Percentiles rank a stretch among this genome's conserved stretches.
Conservation (phyloP, 2,329 filamentous ascomycete species). For the Penicillium sp. region DNA sequence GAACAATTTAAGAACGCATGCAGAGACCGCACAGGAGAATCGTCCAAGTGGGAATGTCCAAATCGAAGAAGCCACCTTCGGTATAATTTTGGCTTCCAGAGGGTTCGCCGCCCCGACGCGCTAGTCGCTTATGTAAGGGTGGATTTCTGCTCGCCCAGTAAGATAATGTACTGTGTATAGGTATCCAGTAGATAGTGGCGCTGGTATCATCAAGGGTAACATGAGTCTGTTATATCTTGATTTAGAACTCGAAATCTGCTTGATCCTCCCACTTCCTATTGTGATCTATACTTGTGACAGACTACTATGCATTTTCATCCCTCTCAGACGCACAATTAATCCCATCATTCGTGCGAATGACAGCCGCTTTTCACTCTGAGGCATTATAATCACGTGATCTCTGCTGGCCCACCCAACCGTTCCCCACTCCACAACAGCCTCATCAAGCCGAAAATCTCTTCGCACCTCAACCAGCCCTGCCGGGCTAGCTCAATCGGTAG, state of each 20-base stretch:
- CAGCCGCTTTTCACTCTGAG: not conserved
- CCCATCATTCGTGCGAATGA: too few species aligned
- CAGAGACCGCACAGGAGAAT: conserved; percentile 13
- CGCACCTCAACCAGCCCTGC: conserved; percentile 27
- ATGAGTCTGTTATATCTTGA: too few species aligned
- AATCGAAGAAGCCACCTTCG: conserved; percentile 28
- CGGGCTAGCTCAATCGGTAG: conserved; percentile 55
- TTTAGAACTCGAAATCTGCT: too few species aligned
- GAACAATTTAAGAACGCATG: conserved; percentile 29
- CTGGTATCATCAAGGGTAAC: not conserved
- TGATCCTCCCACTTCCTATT: too few species aligned
- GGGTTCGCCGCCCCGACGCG: conserved; percentile 24
- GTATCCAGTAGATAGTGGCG: not conserved
- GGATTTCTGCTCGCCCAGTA: not conserved
- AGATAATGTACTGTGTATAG: too few species aligned
- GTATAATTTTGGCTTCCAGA: conserved; percentile 24
- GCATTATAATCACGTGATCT: not conserved
- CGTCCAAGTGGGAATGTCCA: conserved; percentile 13
- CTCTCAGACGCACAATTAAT: too few species aligned
- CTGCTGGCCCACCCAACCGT: not conserved
- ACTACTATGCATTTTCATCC: too few species aligned
- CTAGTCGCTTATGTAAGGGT: conserved; percentile 22
- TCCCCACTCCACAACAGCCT: not conserved
- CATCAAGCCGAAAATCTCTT: not conserved
- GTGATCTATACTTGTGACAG: too few species aligned